phyloP scores from a whole-genome alignment of 495 filamentous ascomycete species.

The Hamigera avellanea region DNA sequence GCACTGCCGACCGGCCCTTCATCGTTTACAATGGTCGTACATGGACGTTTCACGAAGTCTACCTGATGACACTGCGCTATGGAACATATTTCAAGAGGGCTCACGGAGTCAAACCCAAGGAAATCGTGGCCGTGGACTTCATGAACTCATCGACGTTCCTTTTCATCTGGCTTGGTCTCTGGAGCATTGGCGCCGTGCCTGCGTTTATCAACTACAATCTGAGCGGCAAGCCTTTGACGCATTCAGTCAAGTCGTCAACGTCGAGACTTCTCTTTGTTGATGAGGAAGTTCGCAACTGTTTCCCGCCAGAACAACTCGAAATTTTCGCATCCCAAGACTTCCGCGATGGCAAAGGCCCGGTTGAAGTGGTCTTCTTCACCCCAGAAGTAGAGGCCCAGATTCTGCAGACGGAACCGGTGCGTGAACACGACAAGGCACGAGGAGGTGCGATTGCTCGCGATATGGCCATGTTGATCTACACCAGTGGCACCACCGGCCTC shows the following conservation, averaged over 20 bases:
- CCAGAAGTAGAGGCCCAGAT: conserved; percentile 52
- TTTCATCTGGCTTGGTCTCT: conserved; percentile 76
- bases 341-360: conserved; percentile 32
- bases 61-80: conserved; percentile 64
- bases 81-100: conserved; percentile 69
- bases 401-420: conserved; percentile 39
- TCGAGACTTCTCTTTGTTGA: conserved; percentile 67
- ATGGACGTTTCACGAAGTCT: conserved; percentile 76
- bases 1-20: conserved; percentile 45
- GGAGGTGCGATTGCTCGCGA: conserved; percentile 36
- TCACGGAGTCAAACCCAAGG: conserved; percentile 57
- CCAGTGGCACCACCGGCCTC: conserved; percentile 79
- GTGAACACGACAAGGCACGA: conserved; percentile 52
- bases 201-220: conserved; percentile 95
- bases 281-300: conserved; percentile 44
- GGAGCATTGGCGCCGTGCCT: conserved; percentile 81
- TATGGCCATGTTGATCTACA: conserved; percentile 72
- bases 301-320: conserved; percentile 34
- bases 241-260: conserved; percentile 64
- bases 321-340: conserved; percentile 31
- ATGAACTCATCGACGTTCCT: conserved; percentile 76
- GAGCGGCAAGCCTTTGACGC: conserved; percentile 58
- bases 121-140: conserved; percentile 82
- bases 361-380: conserved; percentile 53
- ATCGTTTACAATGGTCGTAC: conserved; percentile 63